Base-by-base conservation (phyloP, 225 moss, liverwort and hornwort species). In the Asterella californica region DNA sequence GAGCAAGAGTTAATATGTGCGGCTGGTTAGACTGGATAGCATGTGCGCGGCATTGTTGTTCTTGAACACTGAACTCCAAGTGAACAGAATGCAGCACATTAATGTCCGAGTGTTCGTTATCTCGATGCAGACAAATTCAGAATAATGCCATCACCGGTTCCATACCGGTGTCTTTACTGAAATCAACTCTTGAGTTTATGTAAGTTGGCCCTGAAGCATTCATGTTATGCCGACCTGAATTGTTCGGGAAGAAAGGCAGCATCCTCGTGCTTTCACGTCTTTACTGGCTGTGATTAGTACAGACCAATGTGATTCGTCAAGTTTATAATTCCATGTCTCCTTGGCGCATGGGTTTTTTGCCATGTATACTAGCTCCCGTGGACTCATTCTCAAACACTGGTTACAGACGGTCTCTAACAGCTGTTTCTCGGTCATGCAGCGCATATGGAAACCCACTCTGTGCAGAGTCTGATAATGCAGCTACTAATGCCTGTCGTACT, bases 361-460 rank as follows among this genome's bases (percentile, higher is more conserved):
- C 52, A 6, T 10, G 6, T 11, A 17, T 37, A 19, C 34, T 67
- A 36, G 15, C 36, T 36, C 6, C 7, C 5, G 15, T 32, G 2
- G 67, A 19, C 34, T 15, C 36, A 17, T 10, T 30, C 5, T 37
- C 36, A 0, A 67, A 37, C 67, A 18, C 18, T 34, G 2, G 19
- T 52, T 12, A n/a, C 7, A 34, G 34, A 67, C 36, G 34, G 34
- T n/a, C 34, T 37, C 36, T 67, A 36, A 67, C 67, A 52, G 14
- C 52, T 2, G 21, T n/a, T 72, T 27, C 30, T 74, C n/a, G 10
- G 37, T 12, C 46, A 66, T 77, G 77, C 82, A 82, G 82, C 27
- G 82, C 77, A 9, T 77, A 69, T 45, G 82, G 78, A 37, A 82
- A 82, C 30, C 82, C 82, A 12, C 61, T 82, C 30, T 82, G 82